These are phyloP conservation scores for Incumbomyces lentus DNA, from an alignment of 2,329 filamentous ascomycete genomes.

Conservation along the genomic window DNA sequence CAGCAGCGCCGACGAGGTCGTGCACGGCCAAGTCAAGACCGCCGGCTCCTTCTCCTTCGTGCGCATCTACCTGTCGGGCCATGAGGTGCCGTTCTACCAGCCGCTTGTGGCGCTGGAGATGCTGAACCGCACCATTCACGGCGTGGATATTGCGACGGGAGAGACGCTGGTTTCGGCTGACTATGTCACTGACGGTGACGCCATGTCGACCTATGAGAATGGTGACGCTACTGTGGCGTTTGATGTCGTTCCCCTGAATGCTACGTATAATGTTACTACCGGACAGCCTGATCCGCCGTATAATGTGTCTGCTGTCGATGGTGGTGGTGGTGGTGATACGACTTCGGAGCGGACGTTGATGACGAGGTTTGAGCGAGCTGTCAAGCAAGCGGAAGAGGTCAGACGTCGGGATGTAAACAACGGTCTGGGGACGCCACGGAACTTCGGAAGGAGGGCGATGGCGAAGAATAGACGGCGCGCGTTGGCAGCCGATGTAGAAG, in stretches of 20 bases:
- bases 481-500: background rate
- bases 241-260: conserved; percentile 10
- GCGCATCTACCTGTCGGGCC: conserved; percentile 31
- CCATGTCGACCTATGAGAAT: conserved; percentile 39
- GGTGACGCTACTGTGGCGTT: conserved; percentile 18
- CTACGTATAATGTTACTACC: conserved; percentile 4
- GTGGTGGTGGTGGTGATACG: background rate
- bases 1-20: conserved; percentile 32
- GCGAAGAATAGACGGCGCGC: background rate
- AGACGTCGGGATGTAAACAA: background rate
- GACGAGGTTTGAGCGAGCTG: background rate
- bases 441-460: background rate
- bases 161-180: conserved; percentile 26
- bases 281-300: conserved; percentile 5
- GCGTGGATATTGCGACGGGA: conserved; percentile 47
- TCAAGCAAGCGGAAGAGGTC: background rate
- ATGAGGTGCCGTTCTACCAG: conserved; percentile 36
- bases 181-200: conserved; percentile 41
- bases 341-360: background rate
- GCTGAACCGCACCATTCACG: conserved; percentile 50
- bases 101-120: conserved; percentile 50
- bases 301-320: background rate
- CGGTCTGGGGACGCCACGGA: background rate
- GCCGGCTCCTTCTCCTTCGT: conserved; percentile 32
- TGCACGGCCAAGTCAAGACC: conserved; percentile 43